Evolutionary conservation across 2,329 filamentous ascomycete genomes (phyloP).

Genomic region (Amauroascus verrucosus): DNA sequence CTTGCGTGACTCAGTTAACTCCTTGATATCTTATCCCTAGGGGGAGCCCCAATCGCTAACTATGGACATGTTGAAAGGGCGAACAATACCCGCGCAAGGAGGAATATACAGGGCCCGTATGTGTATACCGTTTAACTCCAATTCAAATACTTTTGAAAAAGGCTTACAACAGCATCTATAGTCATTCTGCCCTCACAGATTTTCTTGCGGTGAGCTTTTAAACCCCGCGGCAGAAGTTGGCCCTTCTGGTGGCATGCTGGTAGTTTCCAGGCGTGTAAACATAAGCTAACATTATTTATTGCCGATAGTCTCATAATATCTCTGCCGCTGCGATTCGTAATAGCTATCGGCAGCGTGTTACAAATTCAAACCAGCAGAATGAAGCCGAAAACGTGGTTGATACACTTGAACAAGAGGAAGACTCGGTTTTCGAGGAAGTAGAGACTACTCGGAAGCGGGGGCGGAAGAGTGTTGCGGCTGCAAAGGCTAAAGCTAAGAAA

Average conservation of each 20-base stretch:
- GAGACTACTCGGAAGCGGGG: constrained; percentile 46
- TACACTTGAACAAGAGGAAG: constrained; percentile 18
- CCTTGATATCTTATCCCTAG: too few relatives aligned
- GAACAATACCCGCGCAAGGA: constrained; percentile 4
- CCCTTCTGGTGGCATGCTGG: too few relatives aligned
- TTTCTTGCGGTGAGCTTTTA: constrained; percentile 49
- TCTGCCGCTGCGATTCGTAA: constrained; percentile 53
- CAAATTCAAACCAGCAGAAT: constrained; percentile 39
- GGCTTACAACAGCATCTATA: constrained; percentile 21
- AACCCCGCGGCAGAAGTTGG: background rate
- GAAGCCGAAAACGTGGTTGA: constrained; percentile 10
- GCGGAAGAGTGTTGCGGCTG: constrained; percentile 40
- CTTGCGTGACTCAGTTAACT: too few relatives aligned
- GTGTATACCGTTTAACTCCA: constrained; percentile 15
- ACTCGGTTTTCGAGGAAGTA: constrained; percentile 32
- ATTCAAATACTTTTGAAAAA: background rate
- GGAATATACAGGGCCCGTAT: constrained; percentile 33
- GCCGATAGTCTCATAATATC: constrained; percentile 50
- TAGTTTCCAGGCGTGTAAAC: background rate
- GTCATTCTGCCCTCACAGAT: constrained; percentile 57
- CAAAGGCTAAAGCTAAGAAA: constrained; percentile 39
- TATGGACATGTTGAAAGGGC: constrained; percentile 11
- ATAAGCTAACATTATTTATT: background rate
- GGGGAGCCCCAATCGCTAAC: background rate
- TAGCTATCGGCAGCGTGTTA: constrained; percentile 47